Evolutionary conservation across 1,284 basidiomycete species (phyloP).

Genomic region (Athelia psychrophila): DNA sequence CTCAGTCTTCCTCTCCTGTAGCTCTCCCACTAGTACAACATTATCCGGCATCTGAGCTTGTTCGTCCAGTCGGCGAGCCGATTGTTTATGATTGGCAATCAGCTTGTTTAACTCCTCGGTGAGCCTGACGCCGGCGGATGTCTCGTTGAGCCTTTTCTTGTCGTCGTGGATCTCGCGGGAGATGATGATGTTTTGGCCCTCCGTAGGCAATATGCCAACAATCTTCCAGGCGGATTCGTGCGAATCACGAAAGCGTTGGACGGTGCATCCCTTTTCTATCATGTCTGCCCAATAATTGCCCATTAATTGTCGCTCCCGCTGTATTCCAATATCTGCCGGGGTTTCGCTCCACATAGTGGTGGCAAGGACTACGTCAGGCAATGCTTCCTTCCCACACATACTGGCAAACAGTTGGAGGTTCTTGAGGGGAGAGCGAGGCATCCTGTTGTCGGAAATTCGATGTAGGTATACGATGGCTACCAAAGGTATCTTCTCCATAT

Average conservation of each 20-base stretch:
- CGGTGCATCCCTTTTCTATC: neutral
- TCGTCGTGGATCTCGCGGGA: too few species aligned
- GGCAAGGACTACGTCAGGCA: neutral
- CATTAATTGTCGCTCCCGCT: neutral
- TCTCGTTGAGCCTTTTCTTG: too few species aligned
- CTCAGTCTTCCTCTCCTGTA: neutral
- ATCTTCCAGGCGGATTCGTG: neutral
- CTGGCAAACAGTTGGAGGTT: neutral
- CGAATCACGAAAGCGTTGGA: neutral
- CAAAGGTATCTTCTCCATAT: neutral
- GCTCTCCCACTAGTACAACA: neutral
- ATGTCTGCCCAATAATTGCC: neutral
- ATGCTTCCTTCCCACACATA: neutral
- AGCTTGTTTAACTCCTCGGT: neutral
- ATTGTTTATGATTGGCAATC: neutral
- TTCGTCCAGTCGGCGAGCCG: neutral
- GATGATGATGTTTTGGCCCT: too few species aligned
- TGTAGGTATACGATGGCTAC: neutral
- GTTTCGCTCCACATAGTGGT: slow-evolving; percentile 1
- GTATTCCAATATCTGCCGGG: neutral
- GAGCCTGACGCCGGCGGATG: too few species aligned
- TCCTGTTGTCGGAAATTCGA: neutral
- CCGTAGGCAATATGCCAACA: too few species aligned
- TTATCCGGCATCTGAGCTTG: neutral
- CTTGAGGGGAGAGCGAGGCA: neutral